Base-by-base conservation (phyloP, 768 basidiomycete genomes). In the Mycena pura region DNA sequence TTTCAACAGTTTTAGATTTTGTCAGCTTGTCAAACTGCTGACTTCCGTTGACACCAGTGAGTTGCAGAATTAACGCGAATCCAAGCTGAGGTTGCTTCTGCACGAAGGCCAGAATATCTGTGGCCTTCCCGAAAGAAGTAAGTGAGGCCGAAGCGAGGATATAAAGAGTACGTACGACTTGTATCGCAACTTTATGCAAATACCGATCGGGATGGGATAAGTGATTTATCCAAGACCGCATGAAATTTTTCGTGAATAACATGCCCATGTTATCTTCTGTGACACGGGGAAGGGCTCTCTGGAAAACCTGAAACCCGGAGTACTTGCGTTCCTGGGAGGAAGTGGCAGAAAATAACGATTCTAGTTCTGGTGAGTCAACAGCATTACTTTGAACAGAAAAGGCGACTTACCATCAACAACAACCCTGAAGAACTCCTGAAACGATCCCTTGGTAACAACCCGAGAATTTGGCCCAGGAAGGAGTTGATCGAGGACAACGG, bases 171-270 rank as follows among this genome's bases (percentile, higher is more conserved):
- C 89, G 41, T 67, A 92, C 96, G 71, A 93, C 88, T 73, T 92
- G 87, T 58, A 84, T 84, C 2, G 96, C 93, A 17, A 90, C 89
- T 74, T 93, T 95, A 78, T 96, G 92, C 44, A 99, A 77, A 71
- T 95, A 91, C 49, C 95, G 85, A 73, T 98, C 96, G 43, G 82
- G 83, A 53, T 92, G 89, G 0, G 93, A 91, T 21, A 99, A 82
- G 73, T 99, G 95, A 71, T 96, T 96, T 60, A 96, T 96, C 93
- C 96, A 96, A 34, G 90, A 90, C 34, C 95, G 89, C 91, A 98
- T 95, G 69, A 97, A 92, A 73, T 97, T 95, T 68, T 90, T 90
- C 19, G 93, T 96, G 73, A 99, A 95, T 31, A 99, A 80, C 83
- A 93, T 88, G 0, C 93, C 90, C 67, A 96, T 80, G 52, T 86